Conservation (phyloP, 2,329 filamentous ascomycete genomes). For the Colletotrichum melonis region DNA sequence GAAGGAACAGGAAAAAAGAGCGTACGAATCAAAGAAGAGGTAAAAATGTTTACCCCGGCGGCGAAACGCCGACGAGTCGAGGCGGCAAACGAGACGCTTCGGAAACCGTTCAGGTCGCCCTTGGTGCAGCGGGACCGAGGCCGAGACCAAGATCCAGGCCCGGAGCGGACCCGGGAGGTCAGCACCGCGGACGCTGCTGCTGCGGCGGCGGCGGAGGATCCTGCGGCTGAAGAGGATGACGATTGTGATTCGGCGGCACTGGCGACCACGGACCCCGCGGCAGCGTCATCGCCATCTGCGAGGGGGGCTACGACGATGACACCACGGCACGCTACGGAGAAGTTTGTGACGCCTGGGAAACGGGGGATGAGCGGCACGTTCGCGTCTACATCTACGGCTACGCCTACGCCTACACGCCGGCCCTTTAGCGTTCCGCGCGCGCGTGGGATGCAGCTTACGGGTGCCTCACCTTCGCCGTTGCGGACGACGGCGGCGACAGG, state of each 20-base stretch:
- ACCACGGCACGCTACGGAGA: background rate
- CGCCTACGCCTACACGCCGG: constrained; percentile 5
- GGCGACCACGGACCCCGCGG: background rate
- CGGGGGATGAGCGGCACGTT: no score
- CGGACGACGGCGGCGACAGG: background rate
- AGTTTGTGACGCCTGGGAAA: no score
- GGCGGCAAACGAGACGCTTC: constrained; percentile 33
- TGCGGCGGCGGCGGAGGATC: no score
- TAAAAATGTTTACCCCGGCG: constrained; percentile 26
- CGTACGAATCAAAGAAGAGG: no score
- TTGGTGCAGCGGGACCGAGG: constrained; percentile 16
- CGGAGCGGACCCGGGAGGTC: background rate
- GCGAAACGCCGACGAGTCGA: constrained; percentile 35
- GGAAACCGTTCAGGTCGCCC: constrained; percentile 36
- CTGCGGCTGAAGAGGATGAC: background rate
- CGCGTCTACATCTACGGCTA: no score
- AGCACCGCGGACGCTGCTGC: no score
- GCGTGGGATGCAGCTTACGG: background rate
- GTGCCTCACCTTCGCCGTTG: background rate
- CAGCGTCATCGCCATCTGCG: background rate
- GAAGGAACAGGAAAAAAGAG: no score
- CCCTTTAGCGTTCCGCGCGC: constrained; percentile 22
- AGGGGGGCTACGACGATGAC: background rate
- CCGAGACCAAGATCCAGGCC: background rate
- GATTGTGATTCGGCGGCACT: background rate